Evolutionary conservation across 1,284 basidiomycete species (phyloP).

Genomic region (Trichosporon sp.): DNA sequence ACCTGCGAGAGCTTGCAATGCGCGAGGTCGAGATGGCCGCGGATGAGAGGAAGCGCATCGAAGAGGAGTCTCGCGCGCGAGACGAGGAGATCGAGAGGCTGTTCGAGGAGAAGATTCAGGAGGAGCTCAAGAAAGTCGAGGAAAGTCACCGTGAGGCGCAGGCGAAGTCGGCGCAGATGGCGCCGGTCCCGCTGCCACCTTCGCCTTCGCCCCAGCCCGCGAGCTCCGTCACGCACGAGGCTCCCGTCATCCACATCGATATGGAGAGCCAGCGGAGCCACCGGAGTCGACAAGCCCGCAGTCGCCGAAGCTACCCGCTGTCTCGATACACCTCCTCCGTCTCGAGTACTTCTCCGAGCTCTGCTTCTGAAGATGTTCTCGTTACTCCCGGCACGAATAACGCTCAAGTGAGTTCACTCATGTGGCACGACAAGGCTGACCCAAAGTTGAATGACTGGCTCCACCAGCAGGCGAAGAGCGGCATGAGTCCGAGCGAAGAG

Average conservation of each 20-base stretch:
- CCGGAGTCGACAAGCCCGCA: too few relatives aligned
- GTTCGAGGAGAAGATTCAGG: neutral
- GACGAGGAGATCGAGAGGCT: neutral
- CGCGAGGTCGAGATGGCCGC: constrained; percentile 7
- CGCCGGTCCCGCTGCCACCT: too few relatives aligned
- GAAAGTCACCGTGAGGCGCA: neutral
- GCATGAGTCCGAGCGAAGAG: neutral
- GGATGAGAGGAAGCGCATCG: neutral
- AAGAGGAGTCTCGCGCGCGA: neutral
- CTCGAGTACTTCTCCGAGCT: neutral
- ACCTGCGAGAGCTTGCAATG: neutral
- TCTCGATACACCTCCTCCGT: neutral
- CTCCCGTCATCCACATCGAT: neutral
- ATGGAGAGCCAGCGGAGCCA: neutral
- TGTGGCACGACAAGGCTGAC: neutral
- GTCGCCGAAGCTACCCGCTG: neutral
- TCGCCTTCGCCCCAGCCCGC: neutral
- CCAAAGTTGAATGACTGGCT: constrained; percentile 34
- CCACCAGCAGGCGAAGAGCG: constrained; percentile 13
- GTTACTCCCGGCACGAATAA: neutral
- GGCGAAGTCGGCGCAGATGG: neutral
- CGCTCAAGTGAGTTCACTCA: neutral
- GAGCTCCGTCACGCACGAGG: neutral
- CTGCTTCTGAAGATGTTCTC: neutral
- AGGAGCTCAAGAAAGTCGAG: neutral